phyloP scores from a whole-genome alignment of 257 asterid species.

The Thymus mandschuricus region DNA sequence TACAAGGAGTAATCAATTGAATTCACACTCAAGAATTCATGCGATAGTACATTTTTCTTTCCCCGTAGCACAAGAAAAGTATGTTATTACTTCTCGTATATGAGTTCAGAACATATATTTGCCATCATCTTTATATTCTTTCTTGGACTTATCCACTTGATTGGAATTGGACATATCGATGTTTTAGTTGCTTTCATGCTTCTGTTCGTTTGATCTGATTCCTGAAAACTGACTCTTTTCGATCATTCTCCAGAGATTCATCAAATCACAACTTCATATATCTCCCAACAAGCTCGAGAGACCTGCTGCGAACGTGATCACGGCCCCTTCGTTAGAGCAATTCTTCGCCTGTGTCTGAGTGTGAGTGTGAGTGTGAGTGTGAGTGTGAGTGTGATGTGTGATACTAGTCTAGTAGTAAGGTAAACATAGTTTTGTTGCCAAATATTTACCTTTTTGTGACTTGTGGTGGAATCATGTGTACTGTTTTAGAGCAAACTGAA shows the following conservation, averaged over 20 bases:
- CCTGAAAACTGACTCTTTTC: slow-evolving; percentile 1
- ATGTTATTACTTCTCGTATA: neutral
- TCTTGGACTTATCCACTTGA: neutral
- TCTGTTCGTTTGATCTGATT: neutral
- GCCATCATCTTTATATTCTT: neutral
- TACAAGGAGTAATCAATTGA: neutral
- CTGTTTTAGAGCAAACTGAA: neutral
- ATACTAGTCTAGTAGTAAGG: slow-evolving; percentile 17
- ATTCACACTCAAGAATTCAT: neutral
- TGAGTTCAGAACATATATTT: neutral
- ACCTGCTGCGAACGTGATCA: slow-evolving; percentile 60
- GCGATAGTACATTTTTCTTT: neutral
- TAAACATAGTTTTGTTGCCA: neutral
- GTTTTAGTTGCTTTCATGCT: neutral
- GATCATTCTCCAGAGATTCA: slow-evolving; percentile 72
- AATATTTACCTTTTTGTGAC: neutral
- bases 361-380: too few species aligned
- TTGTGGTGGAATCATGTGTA: slow-evolving; percentile 10
- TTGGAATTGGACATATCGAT: neutral
- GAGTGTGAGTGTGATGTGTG: neutral
- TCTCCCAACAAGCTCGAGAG: slow-evolving; percentile 67
- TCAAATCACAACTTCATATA: slow-evolving; percentile 80
- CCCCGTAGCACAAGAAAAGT: neutral
- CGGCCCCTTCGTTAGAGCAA: slow-evolving; percentile 72
- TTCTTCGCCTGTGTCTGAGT: slow-evolving; percentile 65